Conservation (phyloP, 2,329 filamentous ascomycete species). For the Capronia americana region DNA sequence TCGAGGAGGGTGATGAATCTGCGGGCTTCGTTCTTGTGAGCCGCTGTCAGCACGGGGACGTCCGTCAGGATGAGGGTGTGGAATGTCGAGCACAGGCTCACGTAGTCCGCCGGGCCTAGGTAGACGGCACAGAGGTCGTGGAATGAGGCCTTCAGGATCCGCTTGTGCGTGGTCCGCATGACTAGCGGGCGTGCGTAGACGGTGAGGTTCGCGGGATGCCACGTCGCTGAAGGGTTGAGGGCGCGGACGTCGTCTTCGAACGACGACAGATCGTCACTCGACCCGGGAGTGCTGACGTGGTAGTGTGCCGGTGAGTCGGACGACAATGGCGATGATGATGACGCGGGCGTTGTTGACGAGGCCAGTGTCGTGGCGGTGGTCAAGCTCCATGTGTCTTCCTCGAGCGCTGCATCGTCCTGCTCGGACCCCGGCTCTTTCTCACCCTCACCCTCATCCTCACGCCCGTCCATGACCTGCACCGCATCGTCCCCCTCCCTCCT, state of each 20-base stretch:
- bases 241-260: constrained; percentile 22
- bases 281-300: constrained; percentile 28
- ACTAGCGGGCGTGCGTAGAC: constrained; percentile 53
- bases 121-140: constrained; percentile 67
- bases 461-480: background rate
- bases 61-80: constrained; percentile 77
- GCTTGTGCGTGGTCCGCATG: constrained; percentile 61
- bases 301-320: constrained; percentile 39
- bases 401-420: background rate
- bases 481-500: constrained; percentile 51
- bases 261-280: constrained; percentile 10
- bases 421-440: background rate
- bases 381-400: background rate
- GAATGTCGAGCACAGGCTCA: constrained; percentile 78
- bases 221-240: constrained; percentile 33
- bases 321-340: constrained; percentile 6
- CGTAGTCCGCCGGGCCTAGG: constrained; percentile 82
- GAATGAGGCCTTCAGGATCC: constrained; percentile 67
- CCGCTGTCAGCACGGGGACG: constrained; percentile 69
- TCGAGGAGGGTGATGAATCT: constrained; percentile 82
- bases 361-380: background rate
- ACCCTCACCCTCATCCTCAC: constrained; percentile 34
- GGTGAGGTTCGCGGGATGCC: constrained; percentile 34
- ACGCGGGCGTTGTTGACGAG: constrained; percentile 1
- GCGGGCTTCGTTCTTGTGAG: constrained; percentile 80